These are phyloP conservation scores for Hypoxylon fragiforme DNA, from an alignment of 495 filamentous ascomycete genomes.

Conservation along the genomic window DNA sequence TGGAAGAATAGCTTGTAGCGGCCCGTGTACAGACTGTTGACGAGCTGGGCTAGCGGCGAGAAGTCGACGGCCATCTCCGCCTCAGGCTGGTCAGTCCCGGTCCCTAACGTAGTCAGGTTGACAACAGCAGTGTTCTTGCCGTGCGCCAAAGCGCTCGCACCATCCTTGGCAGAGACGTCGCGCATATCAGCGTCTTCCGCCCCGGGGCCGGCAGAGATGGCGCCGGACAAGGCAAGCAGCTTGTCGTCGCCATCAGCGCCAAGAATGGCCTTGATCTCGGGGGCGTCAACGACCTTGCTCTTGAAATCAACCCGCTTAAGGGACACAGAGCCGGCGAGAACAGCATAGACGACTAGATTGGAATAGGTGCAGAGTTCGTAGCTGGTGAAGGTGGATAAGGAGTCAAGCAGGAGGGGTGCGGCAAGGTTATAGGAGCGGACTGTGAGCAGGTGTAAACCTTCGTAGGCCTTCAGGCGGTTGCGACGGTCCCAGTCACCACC, in stretches of 20 bases:
- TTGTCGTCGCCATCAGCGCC: conserved; percentile 82
- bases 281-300: conserved; percentile 95
- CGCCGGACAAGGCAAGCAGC: conserved; percentile 74
- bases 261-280: conserved; percentile 94
- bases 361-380: conserved; percentile 98
- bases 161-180: conserved; percentile 50
- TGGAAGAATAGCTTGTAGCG: conserved; percentile 92
- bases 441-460: conserved; percentile 90
- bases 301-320: conserved; percentile 98
- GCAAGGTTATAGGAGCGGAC: conserved; percentile 85
- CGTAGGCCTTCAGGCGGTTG: conserved; percentile 97
- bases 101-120: conserved; percentile 81
- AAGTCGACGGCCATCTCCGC: conserved; percentile 79
- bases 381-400: conserved; percentile 96
- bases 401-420: conserved; percentile 92
- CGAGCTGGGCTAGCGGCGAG: conserved; percentile 79
- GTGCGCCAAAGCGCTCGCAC: conserved; percentile 52
- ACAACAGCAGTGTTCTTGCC: conserved; percentile 66
- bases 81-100: conserved; percentile 66
- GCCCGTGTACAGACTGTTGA: conserved; percentile 87
- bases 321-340: conserved; percentile 90
- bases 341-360: conserved; percentile 89
- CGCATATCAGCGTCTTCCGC: conserved; percentile 79
- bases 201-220: conserved; percentile 75
- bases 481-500: conserved; percentile 98